Percentiles rank a stretch among this genome's conserved stretches.
Evolutionary conservation across 2,329 filamentous ascomycete genomes (phyloP).

Genomic region (Fusarium albosuccineum): DNA sequence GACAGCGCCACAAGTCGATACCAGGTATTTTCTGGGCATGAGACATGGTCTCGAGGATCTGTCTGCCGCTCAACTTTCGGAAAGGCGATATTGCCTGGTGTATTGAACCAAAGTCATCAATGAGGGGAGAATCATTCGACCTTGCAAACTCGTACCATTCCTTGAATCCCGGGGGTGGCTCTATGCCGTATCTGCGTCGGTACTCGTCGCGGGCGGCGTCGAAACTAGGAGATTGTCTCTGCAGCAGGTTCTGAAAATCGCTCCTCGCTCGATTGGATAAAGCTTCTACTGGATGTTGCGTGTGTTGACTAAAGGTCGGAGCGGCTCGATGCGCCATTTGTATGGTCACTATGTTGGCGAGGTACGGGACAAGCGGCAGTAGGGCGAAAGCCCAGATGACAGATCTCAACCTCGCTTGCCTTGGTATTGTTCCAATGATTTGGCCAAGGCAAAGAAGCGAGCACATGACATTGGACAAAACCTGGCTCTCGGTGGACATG

Average conservation of each 20-base stretch:
- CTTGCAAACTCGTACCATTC: conserved; percentile 60
- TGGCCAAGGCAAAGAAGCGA: conserved; percentile 52
- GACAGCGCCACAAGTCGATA: conserved; percentile 56
- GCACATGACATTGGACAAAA: conserved; percentile 43
- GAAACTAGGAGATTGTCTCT: conserved; percentile 55
- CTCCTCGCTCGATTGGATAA: conserved; percentile 47
- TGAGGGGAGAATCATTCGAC: conserved; percentile 57
- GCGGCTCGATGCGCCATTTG: conserved; percentile 20
- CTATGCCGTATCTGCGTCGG: conserved; percentile 54
- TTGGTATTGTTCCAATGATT: conserved; percentile 48
- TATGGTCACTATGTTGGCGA: conserved; percentile 47
- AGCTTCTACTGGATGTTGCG: conserved; percentile 53
- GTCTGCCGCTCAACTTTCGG: conserved; percentile 52
- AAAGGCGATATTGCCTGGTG: conserved; percentile 57
- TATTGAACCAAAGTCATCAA: conserved; percentile 64
- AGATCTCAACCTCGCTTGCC: conserved; percentile 41
- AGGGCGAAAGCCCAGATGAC: conserved; percentile 50
- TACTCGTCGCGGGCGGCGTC: conserved; percentile 57
- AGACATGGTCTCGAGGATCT: conserved; percentile 49
- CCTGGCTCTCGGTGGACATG: conserved; percentile 45
- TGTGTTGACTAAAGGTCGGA: conserved; percentile 4
- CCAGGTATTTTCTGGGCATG: conserved; percentile 37
- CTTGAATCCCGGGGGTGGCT: conserved; percentile 62
- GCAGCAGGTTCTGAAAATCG: conserved; percentile 49
- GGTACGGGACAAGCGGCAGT: conserved; percentile 49